Conservation (phyloP, 495 filamentous ascomycete genomes). For the Xylaria bambusicola region DNA sequence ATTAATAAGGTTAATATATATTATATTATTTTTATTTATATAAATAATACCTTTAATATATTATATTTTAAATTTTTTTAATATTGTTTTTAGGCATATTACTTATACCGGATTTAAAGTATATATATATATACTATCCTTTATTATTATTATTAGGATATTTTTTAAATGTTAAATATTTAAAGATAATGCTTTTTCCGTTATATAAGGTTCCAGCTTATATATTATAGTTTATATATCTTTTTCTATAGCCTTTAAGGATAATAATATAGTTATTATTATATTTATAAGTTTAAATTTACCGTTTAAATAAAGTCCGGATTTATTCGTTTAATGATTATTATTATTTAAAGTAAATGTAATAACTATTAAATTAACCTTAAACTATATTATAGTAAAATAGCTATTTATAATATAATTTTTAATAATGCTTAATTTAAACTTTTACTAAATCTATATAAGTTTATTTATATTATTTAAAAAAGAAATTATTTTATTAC, state of each 20-base stretch:
- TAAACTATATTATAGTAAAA: neutral
- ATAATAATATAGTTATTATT: neutral
- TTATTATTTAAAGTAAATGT: neutral
- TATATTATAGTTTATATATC: neutral
- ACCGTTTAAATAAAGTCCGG: too few species aligned
- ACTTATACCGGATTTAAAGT: too few species aligned
- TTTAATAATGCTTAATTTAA: neutral
- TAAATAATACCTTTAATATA: neutral
- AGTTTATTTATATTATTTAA: neutral
- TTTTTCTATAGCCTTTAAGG: neutral
- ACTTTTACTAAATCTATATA: neutral
- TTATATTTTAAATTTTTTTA: neutral
- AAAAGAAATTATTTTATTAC: neutral
- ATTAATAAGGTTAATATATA: conserved; percentile 1
- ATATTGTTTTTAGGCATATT: neutral
- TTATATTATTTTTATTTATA: neutral
- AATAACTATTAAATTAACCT: neutral
- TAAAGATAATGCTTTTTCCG: neutral
- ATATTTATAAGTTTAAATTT: neutral
- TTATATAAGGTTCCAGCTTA: neutral
- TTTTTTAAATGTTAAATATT: neutral
- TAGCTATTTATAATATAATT: neutral
- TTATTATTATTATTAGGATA: neutral
- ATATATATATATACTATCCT: neutral
- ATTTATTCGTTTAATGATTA: too few species aligned